These are phyloP conservation scores for Daldinia loculata DNA, from an alignment of 495 filamentous ascomycete species.

Conservation along the genomic window DNA sequence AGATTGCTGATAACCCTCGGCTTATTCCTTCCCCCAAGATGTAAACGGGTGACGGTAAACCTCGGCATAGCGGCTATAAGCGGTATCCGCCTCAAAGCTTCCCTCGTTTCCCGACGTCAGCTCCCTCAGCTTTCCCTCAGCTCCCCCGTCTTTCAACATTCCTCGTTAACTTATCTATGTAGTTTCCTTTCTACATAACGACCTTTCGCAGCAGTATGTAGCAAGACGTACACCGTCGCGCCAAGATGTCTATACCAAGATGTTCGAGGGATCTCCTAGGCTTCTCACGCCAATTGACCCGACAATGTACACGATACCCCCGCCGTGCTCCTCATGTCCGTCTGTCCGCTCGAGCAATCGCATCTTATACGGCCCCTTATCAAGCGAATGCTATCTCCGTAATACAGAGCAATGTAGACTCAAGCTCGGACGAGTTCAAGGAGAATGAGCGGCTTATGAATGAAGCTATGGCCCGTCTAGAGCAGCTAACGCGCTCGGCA, in stretches of 20 bases:
- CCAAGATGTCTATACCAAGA: constrained; percentile 50
- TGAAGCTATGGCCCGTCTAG: constrained; percentile 71
- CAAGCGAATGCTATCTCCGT: constrained; percentile 80
- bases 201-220: constrained; percentile 23
- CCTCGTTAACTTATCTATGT: constrained; percentile 8
- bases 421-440: constrained; percentile 76
- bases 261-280: constrained; percentile 48
- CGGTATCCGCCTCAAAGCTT: constrained; percentile 22
- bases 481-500: constrained; percentile 72
- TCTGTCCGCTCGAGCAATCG: constrained; percentile 51
- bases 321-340: constrained; percentile 32
- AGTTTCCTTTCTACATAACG: constrained; percentile 5
- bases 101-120: constrained; percentile 30
- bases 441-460: constrained; percentile 85
- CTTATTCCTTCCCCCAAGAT: constrained; percentile 43
- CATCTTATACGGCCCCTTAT: constrained; percentile 71
- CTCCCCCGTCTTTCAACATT: constrained; percentile 13
- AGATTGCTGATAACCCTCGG: constrained; percentile 8
- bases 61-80: constrained; percentile 37
- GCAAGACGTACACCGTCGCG: not conserved
- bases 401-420: constrained; percentile 78
- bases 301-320: constrained; percentile 44
- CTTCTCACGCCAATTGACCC: constrained; percentile 54
- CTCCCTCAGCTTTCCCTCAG: constrained; percentile 15
- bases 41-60: constrained; percentile 22